Evolutionary conservation across 345 rosid genomes (phyloP).

Genomic region (Populus davidiana): DNA sequence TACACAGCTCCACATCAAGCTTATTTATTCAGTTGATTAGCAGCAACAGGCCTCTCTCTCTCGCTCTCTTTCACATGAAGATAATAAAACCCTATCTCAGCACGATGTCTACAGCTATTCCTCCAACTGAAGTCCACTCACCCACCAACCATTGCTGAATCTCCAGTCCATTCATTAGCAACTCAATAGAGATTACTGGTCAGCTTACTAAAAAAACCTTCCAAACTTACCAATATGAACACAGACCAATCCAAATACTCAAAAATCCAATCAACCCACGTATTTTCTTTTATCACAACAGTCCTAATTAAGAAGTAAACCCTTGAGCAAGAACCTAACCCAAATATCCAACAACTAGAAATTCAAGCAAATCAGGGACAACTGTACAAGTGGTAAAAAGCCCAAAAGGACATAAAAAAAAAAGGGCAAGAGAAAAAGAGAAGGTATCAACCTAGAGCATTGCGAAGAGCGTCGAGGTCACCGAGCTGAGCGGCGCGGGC

Average conservation of each 20-base stretch:
- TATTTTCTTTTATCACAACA: background rate
- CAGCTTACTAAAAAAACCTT: no score
- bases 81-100: no score
- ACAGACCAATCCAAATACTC: background rate
- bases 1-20: background rate
- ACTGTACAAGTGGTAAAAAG: background rate
- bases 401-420: background rate
- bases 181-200: no score
- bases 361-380: background rate
- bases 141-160: background rate
- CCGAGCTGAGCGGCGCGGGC: conserved; percentile 65
- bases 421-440: background rate
- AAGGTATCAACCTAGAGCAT: conserved; percentile 54
- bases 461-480: conserved; percentile 63
- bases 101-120: no score
- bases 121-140: no score
- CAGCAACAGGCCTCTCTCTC: background rate
- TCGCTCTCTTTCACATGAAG: no score
- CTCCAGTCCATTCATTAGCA: background rate
- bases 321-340: background rate
- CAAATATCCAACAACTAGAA: background rate
- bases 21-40: background rate
- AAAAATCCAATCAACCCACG: background rate
- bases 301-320: background rate
- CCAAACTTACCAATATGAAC: no score